These are phyloP conservation scores for Neurospora sublineolata DNA, from an alignment of 495 filamentous ascomycete genomes.

Conservation along the genomic window DNA sequence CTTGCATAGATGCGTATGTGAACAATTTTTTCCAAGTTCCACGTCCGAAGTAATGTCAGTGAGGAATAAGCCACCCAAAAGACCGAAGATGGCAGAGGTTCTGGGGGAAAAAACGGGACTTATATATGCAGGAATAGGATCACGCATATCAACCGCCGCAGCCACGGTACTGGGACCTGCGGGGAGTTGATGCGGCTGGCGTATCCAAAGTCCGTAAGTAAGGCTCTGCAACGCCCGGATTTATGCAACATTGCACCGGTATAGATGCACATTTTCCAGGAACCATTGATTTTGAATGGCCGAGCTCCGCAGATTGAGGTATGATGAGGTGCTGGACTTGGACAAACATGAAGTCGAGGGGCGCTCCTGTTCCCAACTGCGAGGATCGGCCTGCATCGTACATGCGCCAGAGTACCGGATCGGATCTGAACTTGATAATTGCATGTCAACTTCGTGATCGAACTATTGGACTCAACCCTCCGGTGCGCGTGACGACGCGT, in stretches of 20 bases:
- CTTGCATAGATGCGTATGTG: not conserved
- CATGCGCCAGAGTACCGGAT: not conserved
- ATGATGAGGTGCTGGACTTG: not conserved
- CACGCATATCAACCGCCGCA: not conserved
- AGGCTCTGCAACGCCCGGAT: not conserved
- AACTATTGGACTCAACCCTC: not conserved
- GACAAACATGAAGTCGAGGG: not conserved
- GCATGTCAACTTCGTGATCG: not conserved
- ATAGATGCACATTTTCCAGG: not conserved
- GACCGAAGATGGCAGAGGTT: not conserved
- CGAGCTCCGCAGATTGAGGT: not conserved
- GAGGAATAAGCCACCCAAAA: not conserved
- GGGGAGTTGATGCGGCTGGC: not conserved
- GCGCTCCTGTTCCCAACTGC: not conserved
- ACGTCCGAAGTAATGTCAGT: not conserved
- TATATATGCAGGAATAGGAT: not conserved
- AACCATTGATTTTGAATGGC: not conserved
- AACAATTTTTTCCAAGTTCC: not conserved
- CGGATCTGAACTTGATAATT: not conserved
- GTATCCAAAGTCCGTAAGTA: not conserved
- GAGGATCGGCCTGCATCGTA: not conserved
- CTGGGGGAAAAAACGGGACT: not conserved
- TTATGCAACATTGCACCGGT: not conserved
- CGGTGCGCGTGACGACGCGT: not conserved
- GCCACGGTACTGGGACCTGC: not conserved